Base-by-base conservation (phyloP, 805 yeast genomes). In the Teunomyces gatunensis region DNA sequence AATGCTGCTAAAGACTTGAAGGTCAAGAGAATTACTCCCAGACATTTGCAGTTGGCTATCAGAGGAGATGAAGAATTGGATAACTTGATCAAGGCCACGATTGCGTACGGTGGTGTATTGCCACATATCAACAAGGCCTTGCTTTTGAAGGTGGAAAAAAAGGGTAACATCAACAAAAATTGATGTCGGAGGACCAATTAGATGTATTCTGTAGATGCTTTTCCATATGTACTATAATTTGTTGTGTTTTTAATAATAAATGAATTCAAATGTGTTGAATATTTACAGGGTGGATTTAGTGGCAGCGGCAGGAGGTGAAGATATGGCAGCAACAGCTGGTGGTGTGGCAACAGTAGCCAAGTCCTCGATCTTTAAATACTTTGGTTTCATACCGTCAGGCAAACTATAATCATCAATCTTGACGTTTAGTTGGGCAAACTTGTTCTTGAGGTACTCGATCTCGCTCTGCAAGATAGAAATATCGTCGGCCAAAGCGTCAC, bases 401-500 rank as follows among this genome's bases (percentile, higher is more conserved):
- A 79, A 74, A 20, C 65, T 69, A 44, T 76, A 80, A 48, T 79
- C 84, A 28, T 79, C 82, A 1, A 77, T 49, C 56, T 68, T 62
- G 45, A 69, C 61, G 37, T 64, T 60, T 47, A 74, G 65, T 44
- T 72, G 73, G 30, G 65, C 61, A 43, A 84, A 61, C 61, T 81
- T 78, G 39, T 60, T 57, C 66, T 78, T 78, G 49, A 85, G 62
- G 51, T 74, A 75, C 41, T 76, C 83, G 40, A 88, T 83, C 57
- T 88, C 92, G 45, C 79, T 82, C 60, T 88, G 92, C 17, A 88
- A 67, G 3, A 81, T 75, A 44, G 75, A 66, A 34, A 89, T 84
- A 60, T 88, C 95, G 57, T 85, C 90, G n/a, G 80, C 81, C 5
- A 87, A 78, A 0, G 78, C 74, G 47, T 83, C 89, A 48, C 84